These are phyloP conservation scores for Bruguiera hainesii DNA, from an alignment of 441 rosid species.

Conservation along the genomic window DNA sequence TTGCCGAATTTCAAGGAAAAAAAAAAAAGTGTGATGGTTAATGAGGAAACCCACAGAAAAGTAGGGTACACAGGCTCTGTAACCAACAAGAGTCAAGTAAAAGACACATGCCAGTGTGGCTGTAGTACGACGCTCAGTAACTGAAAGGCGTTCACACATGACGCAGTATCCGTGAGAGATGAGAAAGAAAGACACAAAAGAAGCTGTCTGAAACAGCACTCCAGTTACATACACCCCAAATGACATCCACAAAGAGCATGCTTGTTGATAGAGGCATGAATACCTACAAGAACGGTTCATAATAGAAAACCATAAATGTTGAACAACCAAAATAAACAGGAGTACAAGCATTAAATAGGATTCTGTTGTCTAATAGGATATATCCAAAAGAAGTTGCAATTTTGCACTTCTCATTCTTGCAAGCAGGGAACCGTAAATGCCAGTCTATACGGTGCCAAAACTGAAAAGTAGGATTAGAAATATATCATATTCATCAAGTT, in stretches of 20 bases:
- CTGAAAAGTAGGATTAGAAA: neutral
- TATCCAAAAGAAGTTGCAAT: neutral
- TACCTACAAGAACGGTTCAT: conserved; percentile 50
- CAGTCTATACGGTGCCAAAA: neutral
- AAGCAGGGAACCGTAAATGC: neutral
- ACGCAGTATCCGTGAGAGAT: conserved; percentile 93
- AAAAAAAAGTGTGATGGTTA: neutral
- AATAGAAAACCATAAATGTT: neutral
- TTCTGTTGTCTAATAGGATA: neutral
- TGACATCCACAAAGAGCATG: conserved; percentile 91
- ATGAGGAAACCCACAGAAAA: conserved; percentile 57
- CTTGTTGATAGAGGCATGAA: conserved; percentile 74
- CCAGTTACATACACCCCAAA: conserved; percentile 94
- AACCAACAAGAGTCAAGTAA: conserved; percentile 85
- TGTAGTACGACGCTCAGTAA: conserved; percentile 72
- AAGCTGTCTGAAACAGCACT: conserved; percentile 87
- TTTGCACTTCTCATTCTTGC: conserved; percentile 1
- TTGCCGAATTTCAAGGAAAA: neutral
- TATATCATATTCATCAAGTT: neutral
- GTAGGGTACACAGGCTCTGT: conserved; percentile 85
- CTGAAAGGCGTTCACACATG: conserved; percentile 74
- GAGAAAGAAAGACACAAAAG: conserved; percentile 78
- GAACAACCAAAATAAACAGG: neutral
- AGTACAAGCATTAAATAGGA: neutral
- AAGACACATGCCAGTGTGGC: conserved; percentile 79